These are phyloP conservation scores for Pyrus communis DNA, from an alignment of 306 rosid species.

Conservation along the genomic window DNA sequence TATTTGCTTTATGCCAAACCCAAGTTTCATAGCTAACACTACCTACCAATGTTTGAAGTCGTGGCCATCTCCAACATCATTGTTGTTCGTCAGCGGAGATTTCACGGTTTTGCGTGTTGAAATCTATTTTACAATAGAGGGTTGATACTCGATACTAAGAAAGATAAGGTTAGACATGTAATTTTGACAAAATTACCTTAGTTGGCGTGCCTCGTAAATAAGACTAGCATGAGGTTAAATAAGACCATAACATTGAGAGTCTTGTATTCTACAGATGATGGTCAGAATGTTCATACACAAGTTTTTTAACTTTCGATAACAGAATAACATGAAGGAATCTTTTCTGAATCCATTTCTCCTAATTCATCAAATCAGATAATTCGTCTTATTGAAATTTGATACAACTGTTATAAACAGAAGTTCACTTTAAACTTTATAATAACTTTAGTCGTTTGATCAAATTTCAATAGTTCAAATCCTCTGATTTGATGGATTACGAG, in stretches of 20 bases:
- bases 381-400: too few species aligned
- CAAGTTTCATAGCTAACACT: background rate
- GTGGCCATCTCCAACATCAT: background rate
- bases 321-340: fast-evolving
- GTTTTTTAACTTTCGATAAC: background rate
- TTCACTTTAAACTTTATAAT: too few species aligned
- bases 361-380: fast-evolving
- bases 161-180: background rate
- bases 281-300: background rate
- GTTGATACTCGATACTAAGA: too few species aligned
- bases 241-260: too few species aligned
- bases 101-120: background rate
- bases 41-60: background rate
- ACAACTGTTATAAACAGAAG: fast-evolving
- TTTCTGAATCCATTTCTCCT: too few species aligned
- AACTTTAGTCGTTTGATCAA: fast-evolving
- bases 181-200: too few species aligned
- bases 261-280: too few species aligned
- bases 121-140: background rate
- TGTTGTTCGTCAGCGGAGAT: background rate
- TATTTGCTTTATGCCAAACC: background rate
- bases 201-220: background rate
- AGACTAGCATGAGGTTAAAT: too few species aligned
- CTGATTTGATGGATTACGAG: too few species aligned
- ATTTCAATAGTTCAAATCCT: fast-evolving